phyloP scores from a whole-genome alignment of 176 grass and related monocot species.

The Oryza rufipogon region DNA sequence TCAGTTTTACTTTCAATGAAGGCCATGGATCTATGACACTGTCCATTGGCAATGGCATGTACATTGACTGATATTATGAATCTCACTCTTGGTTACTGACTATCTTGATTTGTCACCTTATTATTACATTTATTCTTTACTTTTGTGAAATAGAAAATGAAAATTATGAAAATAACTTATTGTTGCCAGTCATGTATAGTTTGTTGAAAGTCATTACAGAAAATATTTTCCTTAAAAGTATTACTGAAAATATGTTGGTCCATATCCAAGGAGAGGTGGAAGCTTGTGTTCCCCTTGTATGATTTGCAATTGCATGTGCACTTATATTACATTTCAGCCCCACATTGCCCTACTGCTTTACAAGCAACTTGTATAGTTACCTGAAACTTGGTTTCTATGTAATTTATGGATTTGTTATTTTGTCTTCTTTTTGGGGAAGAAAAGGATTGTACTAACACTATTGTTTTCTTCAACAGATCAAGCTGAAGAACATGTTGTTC shows the following conservation, averaged over 20 bases:
- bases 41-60: background rate
- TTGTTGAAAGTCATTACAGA: constrained; percentile 12
- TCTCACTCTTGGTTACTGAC: constrained; percentile 7
- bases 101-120: background rate
- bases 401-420: background rate
- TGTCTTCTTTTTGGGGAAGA: background rate
- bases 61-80: background rate
- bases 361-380: background rate
- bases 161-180: background rate
- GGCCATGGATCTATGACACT: background rate
- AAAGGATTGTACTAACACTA: constrained; percentile 14
- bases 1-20: constrained; percentile 24
- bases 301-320: background rate
- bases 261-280: background rate
- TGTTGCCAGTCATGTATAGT: background rate
- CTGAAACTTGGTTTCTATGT: background rate
- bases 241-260: constrained; percentile 15
- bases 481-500: constrained; percentile 98
- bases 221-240: constrained; percentile 9
- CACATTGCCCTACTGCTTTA: background rate
- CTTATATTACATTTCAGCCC: background rate
- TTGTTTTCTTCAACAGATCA: constrained; percentile 56
- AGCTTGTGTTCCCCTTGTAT: background rate
- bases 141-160: background rate
- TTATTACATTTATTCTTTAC: background rate